phyloP scores from a whole-genome alignment of 495 filamentous ascomycete genomes.

The Patellaria atrata region DNA sequence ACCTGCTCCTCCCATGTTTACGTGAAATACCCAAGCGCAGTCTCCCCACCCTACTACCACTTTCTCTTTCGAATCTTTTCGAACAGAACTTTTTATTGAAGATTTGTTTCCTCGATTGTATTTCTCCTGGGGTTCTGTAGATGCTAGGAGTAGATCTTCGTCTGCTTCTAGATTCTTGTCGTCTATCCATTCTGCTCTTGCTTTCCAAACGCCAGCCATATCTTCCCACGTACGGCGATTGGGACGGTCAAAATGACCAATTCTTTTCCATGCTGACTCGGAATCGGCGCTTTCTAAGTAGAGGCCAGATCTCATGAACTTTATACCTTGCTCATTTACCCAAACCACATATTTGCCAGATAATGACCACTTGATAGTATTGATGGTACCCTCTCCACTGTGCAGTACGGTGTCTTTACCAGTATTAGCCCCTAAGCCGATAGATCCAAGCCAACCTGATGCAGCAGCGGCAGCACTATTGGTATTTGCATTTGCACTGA shows the following conservation, averaged over 20 bases:
- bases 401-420: constrained; percentile 84
- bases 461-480: constrained; percentile 65
- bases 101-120: constrained; percentile 8
- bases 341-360: constrained; percentile 84
- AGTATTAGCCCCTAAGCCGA: constrained; percentile 60
- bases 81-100: constrained; percentile 19
- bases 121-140: constrained; percentile 25
- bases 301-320: constrained; percentile 87
- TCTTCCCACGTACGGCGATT: constrained; percentile 75
- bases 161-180: constrained; percentile 54
- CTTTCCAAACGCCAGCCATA: constrained; percentile 90
- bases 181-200: constrained; percentile 81
- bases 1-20: constrained; percentile 59
- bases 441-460: constrained; percentile 79
- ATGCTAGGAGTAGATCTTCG: constrained; percentile 34
- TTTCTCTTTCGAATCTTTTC: constrained; percentile 54
- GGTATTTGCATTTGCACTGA: constrained; percentile 65
- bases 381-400: constrained; percentile 82
- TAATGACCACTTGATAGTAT: constrained; percentile 80
- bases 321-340: constrained; percentile 92
- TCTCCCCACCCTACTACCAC: constrained; percentile 89
- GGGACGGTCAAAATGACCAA: constrained; percentile 78
- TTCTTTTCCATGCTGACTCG: constrained; percentile 88
- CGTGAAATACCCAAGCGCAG: constrained; percentile 87
- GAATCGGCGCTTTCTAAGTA: constrained; percentile 60